phyloP scores from a whole-genome alignment of 1,284 basidiomycete genomes.

The Trametes versicolor region DNA sequence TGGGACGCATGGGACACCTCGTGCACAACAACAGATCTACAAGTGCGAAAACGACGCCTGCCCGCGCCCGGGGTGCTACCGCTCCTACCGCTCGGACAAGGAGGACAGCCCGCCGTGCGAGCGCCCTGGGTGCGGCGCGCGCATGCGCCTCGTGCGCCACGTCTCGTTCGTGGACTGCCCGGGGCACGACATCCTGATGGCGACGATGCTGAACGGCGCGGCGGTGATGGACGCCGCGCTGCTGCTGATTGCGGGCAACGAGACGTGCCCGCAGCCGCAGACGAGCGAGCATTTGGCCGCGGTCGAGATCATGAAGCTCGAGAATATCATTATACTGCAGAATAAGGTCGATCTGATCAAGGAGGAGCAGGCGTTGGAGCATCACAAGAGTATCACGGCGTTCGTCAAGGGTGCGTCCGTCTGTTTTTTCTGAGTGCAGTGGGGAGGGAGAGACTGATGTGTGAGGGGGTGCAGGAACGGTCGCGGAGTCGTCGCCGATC shows the following conservation, averaged over 20 bases:
- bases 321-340: slow-evolving; percentile 98
- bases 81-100: slow-evolving; percentile 94
- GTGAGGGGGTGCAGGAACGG: slow-evolving; percentile 72
- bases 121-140: slow-evolving; percentile 88
- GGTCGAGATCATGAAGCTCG: slow-evolving; percentile 99
- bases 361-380: slow-evolving; percentile 90
- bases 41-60: slow-evolving; percentile 96
- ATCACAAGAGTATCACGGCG: slow-evolving; percentile 91
- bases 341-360: slow-evolving; percentile 98
- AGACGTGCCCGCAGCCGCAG: slow-evolving; percentile 98
- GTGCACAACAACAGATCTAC: slow-evolving; percentile 77
- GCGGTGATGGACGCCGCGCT: slow-evolving; percentile 99
- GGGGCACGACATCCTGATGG: slow-evolving; percentile 98
- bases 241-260: slow-evolving; percentile 95
- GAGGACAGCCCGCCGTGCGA: slow-evolving; percentile 95
- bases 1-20: not conserved
- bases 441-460: not conserved
- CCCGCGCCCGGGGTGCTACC: slow-evolving; percentile 93
- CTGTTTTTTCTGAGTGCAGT: not conserved
- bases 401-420: slow-evolving; percentile 86
- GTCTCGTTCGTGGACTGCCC: slow-evolving; percentile 98
- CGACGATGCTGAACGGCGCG: slow-evolving; percentile 99
- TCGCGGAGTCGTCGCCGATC: slow-evolving; percentile 96
- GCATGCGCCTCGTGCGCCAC: slow-evolving; percentile 92
- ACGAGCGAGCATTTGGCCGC: slow-evolving; percentile 98